Percentiles rank a stretch among this genome's conserved stretches.
Conservation (phyloP, 169 alveolate species). For the Plasmodium vinckei region DNA sequence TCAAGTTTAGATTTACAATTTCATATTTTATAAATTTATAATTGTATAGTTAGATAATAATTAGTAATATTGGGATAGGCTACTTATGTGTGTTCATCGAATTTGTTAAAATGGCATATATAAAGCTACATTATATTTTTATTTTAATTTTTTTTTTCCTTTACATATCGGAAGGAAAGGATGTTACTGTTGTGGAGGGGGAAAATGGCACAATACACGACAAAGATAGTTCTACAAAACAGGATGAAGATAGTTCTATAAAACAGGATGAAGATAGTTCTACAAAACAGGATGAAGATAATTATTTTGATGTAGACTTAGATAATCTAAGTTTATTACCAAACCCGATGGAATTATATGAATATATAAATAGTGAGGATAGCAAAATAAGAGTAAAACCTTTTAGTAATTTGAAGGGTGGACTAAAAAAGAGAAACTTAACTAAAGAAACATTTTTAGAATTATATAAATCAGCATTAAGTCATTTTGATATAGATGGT, state of each 20-base stretch:
- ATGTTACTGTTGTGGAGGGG: not conserved
- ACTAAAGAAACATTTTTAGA: conserved; percentile 32
- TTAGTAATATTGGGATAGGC: too few relatives aligned
- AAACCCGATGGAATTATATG: conserved; percentile 41
- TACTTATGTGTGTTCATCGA: too few relatives aligned
- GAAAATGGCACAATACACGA: too few relatives aligned
- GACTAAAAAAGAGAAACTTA: conserved; percentile 4
- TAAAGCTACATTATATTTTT: too few relatives aligned
- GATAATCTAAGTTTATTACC: conserved; percentile 25
- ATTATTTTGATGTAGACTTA: not conserved
- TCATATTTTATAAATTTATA: too few relatives aligned
- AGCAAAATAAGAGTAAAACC: not conserved
- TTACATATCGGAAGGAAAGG: too few relatives aligned
- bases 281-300: not conserved
- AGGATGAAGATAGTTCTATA: too few relatives aligned
- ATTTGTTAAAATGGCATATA: too few relatives aligned
- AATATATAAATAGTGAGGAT: conserved; percentile 9
- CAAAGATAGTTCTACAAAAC: too few relatives aligned
- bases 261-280: not conserved
- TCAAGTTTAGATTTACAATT: too few relatives aligned
- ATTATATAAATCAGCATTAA: conserved; percentile 76
- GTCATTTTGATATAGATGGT: conserved; percentile 80
- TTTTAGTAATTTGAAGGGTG: not conserved
- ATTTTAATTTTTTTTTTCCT: too few relatives aligned
- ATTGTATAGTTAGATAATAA: too few relatives aligned